Percentiles rank a stretch among this genome's conserved stretches.
Evolutionary conservation across 441 rosid genomes (phyloP).

Genomic region (Pelargonium exstipulatum): DNA sequence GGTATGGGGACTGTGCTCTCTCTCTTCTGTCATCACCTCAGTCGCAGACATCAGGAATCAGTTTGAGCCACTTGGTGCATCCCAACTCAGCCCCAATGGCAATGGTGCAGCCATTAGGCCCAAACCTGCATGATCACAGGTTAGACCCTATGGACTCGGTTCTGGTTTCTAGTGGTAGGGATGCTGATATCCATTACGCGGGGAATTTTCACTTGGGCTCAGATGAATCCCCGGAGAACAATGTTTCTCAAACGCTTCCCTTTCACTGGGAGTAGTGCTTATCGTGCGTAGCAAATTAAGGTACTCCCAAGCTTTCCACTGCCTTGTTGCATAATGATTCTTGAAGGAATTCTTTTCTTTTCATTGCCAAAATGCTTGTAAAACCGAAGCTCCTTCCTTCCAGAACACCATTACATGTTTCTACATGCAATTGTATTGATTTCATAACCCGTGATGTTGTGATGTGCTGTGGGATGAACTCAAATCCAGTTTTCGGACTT

Average conservation of each 20-base stretch:
- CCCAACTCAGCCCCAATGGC: constrained; percentile 27
- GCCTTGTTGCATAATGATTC: constrained; percentile 6
- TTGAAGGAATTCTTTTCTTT: too few relatives aligned
- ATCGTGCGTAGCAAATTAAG: background rate
- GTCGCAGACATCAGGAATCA: constrained; percentile 34
- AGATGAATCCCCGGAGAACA: constrained; percentile 36
- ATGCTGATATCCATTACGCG: constrained; percentile 26
- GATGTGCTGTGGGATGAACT: background rate
- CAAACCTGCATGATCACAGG: constrained; percentile 20
- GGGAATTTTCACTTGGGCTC: constrained; percentile 42
- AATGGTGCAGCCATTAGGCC: constrained; percentile 25
- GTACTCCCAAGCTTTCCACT: background rate
- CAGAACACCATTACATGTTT: background rate
- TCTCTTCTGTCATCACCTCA: constrained; percentile 86
- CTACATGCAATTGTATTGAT: background rate
- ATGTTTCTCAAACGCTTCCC: constrained; percentile 50
- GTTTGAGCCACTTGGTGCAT: constrained; percentile 32
- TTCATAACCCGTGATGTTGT: background rate
- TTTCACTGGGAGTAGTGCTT: constrained; percentile 52
- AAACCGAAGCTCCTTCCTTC: too few relatives aligned
- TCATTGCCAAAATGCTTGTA: too few relatives aligned
- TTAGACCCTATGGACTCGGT: constrained; percentile 36
- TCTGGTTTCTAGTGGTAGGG: constrained; percentile 35
- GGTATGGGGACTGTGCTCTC: constrained; percentile 81
- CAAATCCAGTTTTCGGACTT: background rate